Evolutionary conservation across 202 grass and related monocot genomes (phyloP), one percentile per base, ranked within the genome.

Genomic region (Carex sylvatica): DNA sequence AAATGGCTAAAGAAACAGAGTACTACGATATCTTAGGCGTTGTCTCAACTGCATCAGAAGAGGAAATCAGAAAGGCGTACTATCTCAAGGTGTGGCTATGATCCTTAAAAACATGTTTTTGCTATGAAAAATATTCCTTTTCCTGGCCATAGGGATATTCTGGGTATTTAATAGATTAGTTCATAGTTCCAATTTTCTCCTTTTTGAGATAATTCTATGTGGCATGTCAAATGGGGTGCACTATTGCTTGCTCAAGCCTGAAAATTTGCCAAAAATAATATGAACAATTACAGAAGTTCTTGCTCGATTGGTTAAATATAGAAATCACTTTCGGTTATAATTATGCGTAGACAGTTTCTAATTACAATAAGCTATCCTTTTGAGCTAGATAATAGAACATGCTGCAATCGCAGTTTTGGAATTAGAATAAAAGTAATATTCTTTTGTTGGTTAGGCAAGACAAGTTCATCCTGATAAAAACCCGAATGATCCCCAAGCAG

Each of bases 391-490:
- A 19, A 44, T 76, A 30, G 26, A 55, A 10, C 18, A 16, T 26
- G 14, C 71, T n/a, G 5, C 30, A 23, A 31, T 20, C 4, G 9
- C n/a, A 15, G 26, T 33, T 24, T 65, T 65, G 11, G 12, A 44
- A 11, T 36, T 47, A n/a, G 40, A 71, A 46, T 47, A 2, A 30
- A 77, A 77, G 3, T 77, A 9, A 33, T 56, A 19, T 65, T 20
- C 8, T 83, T 66, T 31, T 66, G 42, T 81, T 89, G 23, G 80
- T 71, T 84, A 99, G 93, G 96, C 93, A 28, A 95, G 86, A 63
- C 91, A 93, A 85, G 93, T 98, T 82, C 96, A 98, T 78, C 96
- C 92, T 69, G 95, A 98, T 82, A 98, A 98, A 60, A 95, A 98
- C 80, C 92, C 86, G 22, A 89, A 92, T 65, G 96, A 95, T 53